Conservation (phyloP, 257 asterid genomes). For the Nemophila menziesii region DNA sequence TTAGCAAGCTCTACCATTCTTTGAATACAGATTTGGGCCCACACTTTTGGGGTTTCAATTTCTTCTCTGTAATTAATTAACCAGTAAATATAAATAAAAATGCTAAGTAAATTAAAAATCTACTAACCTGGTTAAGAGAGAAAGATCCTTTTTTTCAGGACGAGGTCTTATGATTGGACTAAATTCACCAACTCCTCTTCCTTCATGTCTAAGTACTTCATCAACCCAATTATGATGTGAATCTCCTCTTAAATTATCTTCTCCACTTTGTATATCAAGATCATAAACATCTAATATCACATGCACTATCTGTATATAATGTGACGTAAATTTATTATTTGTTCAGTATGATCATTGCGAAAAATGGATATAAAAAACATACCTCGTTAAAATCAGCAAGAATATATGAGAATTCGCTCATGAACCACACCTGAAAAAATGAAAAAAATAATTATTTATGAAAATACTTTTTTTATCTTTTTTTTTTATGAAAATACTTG, state of each 20-base stretch:
- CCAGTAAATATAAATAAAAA: slow-evolving; percentile 3
- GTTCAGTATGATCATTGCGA: background rate
- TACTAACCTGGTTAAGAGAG: slow-evolving; percentile 53
- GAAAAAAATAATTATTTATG: background rate
- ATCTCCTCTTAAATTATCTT: slow-evolving; percentile 55
- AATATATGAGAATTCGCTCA: slow-evolving; percentile 74
- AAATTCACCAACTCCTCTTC: slow-evolving; percentile 65
- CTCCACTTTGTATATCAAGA: slow-evolving; percentile 39
- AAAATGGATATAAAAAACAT: slow-evolving; percentile 13
- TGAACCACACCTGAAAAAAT: slow-evolving; percentile 71
- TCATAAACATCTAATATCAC: slow-evolving; percentile 71
- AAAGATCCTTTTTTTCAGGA: slow-evolving; percentile 74
- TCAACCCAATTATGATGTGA: slow-evolving; percentile 95
- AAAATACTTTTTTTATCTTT: too few relatives aligned
- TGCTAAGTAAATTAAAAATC: slow-evolving; percentile 1
- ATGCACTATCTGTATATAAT: slow-evolving; percentile 51
- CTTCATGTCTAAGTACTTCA: slow-evolving; percentile 87
- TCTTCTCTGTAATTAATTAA: slow-evolving; percentile 55
- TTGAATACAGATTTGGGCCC: slow-evolving; percentile 91
- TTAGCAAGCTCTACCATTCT: slow-evolving; percentile 82
- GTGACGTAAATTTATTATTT: slow-evolving; percentile 7
- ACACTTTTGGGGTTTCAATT: slow-evolving; percentile 65
- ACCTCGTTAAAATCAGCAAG: slow-evolving; percentile 81
- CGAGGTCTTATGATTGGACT: slow-evolving; percentile 53
- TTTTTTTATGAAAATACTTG: too few relatives aligned